Evolutionary conservation across 805 yeast genomes (phyloP).

Genomic region (Candida insectorum): DNA sequence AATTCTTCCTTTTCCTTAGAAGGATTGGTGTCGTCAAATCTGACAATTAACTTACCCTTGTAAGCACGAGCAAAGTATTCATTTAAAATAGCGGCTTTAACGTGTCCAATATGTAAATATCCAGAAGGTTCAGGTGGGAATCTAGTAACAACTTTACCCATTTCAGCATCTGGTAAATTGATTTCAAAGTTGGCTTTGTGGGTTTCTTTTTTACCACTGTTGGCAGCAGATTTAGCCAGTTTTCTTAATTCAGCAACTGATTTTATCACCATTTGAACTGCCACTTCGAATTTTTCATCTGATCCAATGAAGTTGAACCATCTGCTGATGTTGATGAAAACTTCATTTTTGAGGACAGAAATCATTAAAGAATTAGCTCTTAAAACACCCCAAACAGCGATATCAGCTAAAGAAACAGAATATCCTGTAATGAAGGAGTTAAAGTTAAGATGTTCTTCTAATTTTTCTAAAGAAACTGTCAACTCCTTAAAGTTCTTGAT

Average conservation of each 20-base stretch:
- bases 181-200: constrained; percentile 96
- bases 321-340: constrained; percentile 83
- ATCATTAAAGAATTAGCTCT: constrained; percentile 94
- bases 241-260: constrained; percentile 74
- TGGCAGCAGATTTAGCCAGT: constrained; percentile 41
- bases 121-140: constrained; percentile 99
- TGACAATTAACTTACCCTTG: constrained; percentile 92
- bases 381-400: constrained; percentile 89
- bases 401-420: constrained; percentile 70
- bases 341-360: constrained; percentile 80
- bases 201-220: constrained; percentile 71
- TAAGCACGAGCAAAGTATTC: constrained; percentile 94
- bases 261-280: constrained; percentile 64
- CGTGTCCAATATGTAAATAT: constrained; percentile 98
- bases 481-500: constrained; percentile 88
- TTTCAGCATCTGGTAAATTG: constrained; percentile 84
- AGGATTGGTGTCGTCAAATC: constrained; percentile 99
- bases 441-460: constrained; percentile 81
- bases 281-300: constrained; percentile 63
- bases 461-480: constrained; percentile 68
- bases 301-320: constrained; percentile 83
- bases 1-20: constrained; percentile 93
- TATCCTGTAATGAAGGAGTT: constrained; percentile 75
- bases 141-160: constrained; percentile 96
- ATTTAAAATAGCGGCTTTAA: constrained; percentile 95